A percentile compares a stretch with the other conserved stretches of the same genome.
Evolutionary conservation across 176 grass and related monocot species (phyloP).

Genomic region (Stipa capillata): DNA sequence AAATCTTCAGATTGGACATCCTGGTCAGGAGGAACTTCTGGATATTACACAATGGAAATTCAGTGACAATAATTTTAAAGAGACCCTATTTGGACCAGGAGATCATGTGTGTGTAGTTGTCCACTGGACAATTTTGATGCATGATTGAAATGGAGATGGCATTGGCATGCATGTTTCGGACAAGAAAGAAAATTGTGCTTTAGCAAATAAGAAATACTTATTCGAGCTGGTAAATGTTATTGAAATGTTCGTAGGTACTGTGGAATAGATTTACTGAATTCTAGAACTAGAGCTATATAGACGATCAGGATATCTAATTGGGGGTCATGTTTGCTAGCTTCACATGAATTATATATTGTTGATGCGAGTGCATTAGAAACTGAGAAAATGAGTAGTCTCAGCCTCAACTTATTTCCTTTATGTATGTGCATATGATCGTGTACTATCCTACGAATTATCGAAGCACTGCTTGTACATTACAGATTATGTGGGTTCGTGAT

Average conservation of each 20-base stretch:
- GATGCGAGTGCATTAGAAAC: neutral
- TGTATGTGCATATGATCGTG: neutral
- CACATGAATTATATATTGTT: neutral
- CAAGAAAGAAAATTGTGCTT: neutral
- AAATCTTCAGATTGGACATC: constrained; percentile 24
- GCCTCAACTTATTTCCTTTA: neutral
- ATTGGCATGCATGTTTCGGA: neutral
- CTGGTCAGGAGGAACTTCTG: neutral
- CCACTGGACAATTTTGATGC: neutral
- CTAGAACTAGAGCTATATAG: too few relatives aligned
- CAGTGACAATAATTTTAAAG: neutral
- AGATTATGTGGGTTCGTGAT: neutral
- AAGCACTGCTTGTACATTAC: neutral
- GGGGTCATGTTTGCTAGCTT: neutral
- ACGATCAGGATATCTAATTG: too few relatives aligned
- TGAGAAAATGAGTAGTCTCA: neutral
- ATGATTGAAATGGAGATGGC: neutral
- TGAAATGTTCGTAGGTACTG: neutral
- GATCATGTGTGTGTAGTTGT: neutral
- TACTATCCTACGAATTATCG: neutral
- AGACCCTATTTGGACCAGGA: neutral
- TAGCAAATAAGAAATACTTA: neutral
- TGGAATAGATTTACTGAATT: neutral
- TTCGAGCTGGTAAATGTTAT: neutral
- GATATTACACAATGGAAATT: constrained; percentile 15